phyloP scores from a whole-genome alignment of 2,329 filamentous ascomycete species.

The Sporothrix schenckii region DNA sequence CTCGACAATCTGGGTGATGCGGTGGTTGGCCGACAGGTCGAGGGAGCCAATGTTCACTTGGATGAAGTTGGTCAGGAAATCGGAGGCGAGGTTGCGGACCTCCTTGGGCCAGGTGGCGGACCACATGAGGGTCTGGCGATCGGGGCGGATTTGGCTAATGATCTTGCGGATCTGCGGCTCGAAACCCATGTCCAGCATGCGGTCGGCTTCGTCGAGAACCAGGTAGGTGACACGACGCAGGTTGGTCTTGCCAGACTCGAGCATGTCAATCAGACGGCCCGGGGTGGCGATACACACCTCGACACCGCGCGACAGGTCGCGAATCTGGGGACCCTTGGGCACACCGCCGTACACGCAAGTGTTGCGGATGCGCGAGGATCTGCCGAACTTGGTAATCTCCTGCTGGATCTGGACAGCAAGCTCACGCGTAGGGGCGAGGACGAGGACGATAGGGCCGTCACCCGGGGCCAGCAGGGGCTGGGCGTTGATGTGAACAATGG shows the following conservation, averaged over 20 bases:
- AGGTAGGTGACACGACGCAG: constrained; percentile 96
- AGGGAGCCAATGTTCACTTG: constrained; percentile 98
- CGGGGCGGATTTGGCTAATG: constrained; percentile 93
- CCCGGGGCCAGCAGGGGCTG: constrained; percentile 94
- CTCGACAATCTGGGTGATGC: constrained; percentile 97
- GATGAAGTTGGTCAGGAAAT: constrained; percentile 94
- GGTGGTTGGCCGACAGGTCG: constrained; percentile 94
- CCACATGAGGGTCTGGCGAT: constrained; percentile 99
- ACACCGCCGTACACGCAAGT: constrained; percentile 99
- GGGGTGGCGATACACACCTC: constrained; percentile 99
- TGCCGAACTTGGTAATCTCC: constrained; percentile 98
- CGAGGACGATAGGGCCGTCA: constrained; percentile 93
- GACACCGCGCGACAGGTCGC: constrained; percentile 90
- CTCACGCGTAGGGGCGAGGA: constrained; percentile 95
- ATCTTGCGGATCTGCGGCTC: constrained; percentile 99
- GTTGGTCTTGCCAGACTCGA: constrained; percentile 97
- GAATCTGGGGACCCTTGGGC: constrained; percentile 94
- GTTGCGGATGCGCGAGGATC: constrained; percentile 96
- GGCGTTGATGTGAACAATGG: constrained; percentile 99
- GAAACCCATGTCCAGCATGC: constrained; percentile 99
- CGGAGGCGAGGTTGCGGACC: constrained; percentile 84
- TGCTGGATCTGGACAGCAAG: constrained; percentile 98
- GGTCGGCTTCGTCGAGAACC: constrained; percentile 97
- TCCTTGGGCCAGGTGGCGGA: constrained; percentile 99
- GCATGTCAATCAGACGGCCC: constrained; percentile 96